Evolutionary conservation across 2,329 filamentous ascomycete species (phyloP), one percentile per base, ranked within the genome.

Genomic region (Blastomyces gilchristii): DNA sequence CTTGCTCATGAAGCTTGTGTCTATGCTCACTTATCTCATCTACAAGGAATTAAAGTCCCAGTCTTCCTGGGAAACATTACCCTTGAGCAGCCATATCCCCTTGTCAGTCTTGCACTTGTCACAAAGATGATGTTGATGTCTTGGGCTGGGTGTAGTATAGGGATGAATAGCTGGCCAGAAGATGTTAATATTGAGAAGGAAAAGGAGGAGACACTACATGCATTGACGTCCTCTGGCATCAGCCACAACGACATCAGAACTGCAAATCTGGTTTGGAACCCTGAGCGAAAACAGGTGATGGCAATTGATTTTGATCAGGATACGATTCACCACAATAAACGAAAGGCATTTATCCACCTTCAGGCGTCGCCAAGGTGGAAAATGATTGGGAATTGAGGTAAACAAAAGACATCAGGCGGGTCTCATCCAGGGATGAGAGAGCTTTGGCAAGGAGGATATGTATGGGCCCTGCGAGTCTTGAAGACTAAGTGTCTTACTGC

Each of bases 41-140:
- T 61, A 18, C 59, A 61, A 61, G 59, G 59, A 50, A 25, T 22
- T 18, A 50, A 43, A 39, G 43, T 54, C 25, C 59, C 45, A 41
- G 43, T 61, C n/a, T 60, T 14, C 16, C 49, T 61, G n/a, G 59
- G 59, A 41, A 61, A 34, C 22, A 53, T 61, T 37, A 37, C 31
- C 43, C 59, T 61, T 28, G 31, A 25, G 59, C 43, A 11, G n/a
- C 59, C 31, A 4, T 61, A 61, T 53, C n/a, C 59, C 59, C 59
- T 61, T 22, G 59, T 53, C n/a, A 61, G 59, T 18, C 43, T 61
- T 31, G 59, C 59, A 8, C 43, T 31, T 37, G 45, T 61, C 14
- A 61, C 59, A 37, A 22, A 54, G 59, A 61, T 61, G 59, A 50
- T 61, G 59, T 45, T 61, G 34, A 61, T 61, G 59, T 54, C 59